A percentile compares a stretch with the other conserved stretches of the same genome.
These are phyloP conservation scores for Ophiostoma himal-ulmi DNA, from an alignment of 2,329 filamentous ascomycete species.

Conservation along the genomic window DNA sequence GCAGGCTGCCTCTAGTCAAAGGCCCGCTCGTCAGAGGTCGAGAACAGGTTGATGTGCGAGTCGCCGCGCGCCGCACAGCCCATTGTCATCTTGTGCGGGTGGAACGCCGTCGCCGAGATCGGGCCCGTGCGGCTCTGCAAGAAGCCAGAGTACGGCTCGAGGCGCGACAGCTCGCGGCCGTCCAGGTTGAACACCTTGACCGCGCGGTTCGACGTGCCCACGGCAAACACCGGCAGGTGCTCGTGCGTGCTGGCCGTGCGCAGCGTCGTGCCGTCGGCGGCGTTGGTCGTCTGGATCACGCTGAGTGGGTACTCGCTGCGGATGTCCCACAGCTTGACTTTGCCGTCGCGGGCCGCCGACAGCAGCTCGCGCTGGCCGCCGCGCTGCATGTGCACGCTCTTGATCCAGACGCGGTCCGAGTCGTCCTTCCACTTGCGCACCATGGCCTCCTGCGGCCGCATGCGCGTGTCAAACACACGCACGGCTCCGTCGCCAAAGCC, in stretches of 20 bases:
- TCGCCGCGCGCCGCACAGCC: constrained; percentile 82
- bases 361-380: constrained; percentile 88
- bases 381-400: constrained; percentile 92
- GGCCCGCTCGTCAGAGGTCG: constrained; percentile 42
- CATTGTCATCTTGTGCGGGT: constrained; percentile 88
- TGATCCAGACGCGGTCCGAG: constrained; percentile 78
- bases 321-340: constrained; percentile 94
- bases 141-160: constrained; percentile 88
- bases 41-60: constrained; percentile 84
- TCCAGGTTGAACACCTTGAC: constrained; percentile 92
- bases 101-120: constrained; percentile 86
- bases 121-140: constrained; percentile 72
- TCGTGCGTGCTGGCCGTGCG: constrained; percentile 89
- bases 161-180: constrained; percentile 68
- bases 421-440: constrained; percentile 96
- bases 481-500: constrained; percentile 95
- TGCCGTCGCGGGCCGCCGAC: constrained; percentile 84
- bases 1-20: constrained; percentile 9
- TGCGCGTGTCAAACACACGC: constrained; percentile 84
- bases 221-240: constrained; percentile 90
- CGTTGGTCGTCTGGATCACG: constrained; percentile 66
- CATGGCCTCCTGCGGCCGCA: constrained; percentile 82
- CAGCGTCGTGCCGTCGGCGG: constrained; percentile 50
- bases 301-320: constrained; percentile 73
- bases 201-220: constrained; percentile 81